Evolutionary conservation across 352 stramenopile species (phyloP), one percentile per base, ranked within the genome.

Genomic region (Thalassiosira pacifica): DNA sequence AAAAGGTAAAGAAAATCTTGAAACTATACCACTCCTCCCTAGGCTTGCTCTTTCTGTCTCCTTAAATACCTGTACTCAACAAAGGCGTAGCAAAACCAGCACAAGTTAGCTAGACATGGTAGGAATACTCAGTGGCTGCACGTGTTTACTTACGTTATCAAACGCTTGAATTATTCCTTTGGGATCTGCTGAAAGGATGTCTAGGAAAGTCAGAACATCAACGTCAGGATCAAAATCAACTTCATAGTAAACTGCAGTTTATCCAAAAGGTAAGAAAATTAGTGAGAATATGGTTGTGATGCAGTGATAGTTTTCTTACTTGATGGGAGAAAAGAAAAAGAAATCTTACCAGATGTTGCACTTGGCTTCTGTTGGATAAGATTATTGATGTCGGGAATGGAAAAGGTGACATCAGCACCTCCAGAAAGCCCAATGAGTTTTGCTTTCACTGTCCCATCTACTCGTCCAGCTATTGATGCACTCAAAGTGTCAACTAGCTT

Each of bases 141-240:
- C 61, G 22, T 26, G n/a, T 16, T 74, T 69, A 22, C 86, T 73
- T 27, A 88, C 42, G 6, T 53, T 29, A 57, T 86, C 71, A 18
- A 89, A 31, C 26, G 66, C 71, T 64, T 86, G 37, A 11, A 89
- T 53, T 42, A 89, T 74, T 1, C 18, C 52, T 9, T 82, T 26
- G 16, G 74, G 74, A 69, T 82, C 74, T 59, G 63, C 48, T 0
- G 76, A 48, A 42, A 82, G n/a, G 22, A 76, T 61, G 26, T 69
- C 53, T 11, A 82, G 22, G 60, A 82, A 82, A 1, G 22, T 67
- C 26, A 42, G 59, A 18, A 66, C 32, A 10, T 40, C 13, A 1
- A 76, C 2, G 2, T 26, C 34, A n/a, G 55, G 19, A 45, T 69
- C 26, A 18, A 65, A 27, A 63, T 76, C n/a, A n/a, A n/a, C n/a